These are phyloP conservation scores for Melocanna baccifera DNA, from an alignment of 176 grass and related monocot species.

Conservation along the genomic window DNA sequence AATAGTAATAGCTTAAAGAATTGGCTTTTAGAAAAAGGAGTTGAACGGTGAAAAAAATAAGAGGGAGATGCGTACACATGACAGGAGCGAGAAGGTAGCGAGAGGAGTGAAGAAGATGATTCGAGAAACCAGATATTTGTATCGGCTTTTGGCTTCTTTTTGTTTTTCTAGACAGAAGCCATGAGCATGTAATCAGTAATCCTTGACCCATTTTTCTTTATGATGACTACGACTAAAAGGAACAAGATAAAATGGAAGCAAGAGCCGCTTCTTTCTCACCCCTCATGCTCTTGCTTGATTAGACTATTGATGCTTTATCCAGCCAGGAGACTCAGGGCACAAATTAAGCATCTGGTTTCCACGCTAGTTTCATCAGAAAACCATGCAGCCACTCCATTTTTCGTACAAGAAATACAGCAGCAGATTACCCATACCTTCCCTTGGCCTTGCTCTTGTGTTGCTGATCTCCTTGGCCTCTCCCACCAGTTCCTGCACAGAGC, in stretches of 20 bases:
- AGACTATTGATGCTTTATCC: neutral
- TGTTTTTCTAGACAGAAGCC: too few species aligned
- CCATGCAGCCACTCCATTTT: neutral
- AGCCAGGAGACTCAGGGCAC: neutral
- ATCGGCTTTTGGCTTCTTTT: too few species aligned
- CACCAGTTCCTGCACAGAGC: neutral
- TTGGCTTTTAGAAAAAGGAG: too few species aligned
- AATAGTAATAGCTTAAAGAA: too few species aligned
- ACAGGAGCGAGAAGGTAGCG: too few species aligned
- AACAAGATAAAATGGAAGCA: neutral
- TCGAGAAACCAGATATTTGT: too few species aligned
- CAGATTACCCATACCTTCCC: neutral
- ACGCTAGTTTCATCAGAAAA: neutral
- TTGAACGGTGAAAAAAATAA: too few species aligned
- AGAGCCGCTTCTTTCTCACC: neutral
- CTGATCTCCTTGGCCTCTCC: neutral
- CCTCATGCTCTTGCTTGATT: constrained; percentile 5
- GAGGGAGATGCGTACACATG: too few species aligned
- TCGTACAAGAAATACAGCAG: neutral
- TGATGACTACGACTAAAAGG: neutral
- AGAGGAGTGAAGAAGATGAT: too few species aligned
- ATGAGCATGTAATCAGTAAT: too few species aligned
- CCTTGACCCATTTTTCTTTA: constrained; percentile 5
- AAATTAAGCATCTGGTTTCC: neutral
- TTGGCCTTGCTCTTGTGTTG: neutral